Base-by-base conservation (phyloP, 257 asterid species). In the Jacaranda mimosifolia region DNA sequence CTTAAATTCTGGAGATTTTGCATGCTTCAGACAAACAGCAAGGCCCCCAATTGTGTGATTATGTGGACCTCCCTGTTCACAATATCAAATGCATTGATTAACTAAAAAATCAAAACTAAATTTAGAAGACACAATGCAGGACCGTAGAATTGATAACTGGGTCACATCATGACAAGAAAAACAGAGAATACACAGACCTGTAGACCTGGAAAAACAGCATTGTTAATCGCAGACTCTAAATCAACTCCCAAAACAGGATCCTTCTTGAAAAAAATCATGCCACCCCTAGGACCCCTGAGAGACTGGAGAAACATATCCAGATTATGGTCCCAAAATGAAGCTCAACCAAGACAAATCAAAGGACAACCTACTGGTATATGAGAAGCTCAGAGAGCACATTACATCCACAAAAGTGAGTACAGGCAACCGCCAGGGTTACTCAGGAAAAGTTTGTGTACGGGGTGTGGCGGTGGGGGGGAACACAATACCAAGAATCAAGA, bases 241-340 rank as follows among this genome's bases (percentile, higher is more conserved):
- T 93, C 95, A 65, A 91, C 85, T 42, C 97, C 97, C 19, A 89
- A 85, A 83, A 93, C 85, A 59, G 97, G 96, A 58, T 91, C 96
- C 86, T 90, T 93, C 90, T 80, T 91, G 95, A 93, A 96, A 81
- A 96, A 96, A 77, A 96, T 96, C 97, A 96, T 93, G 83, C 98
- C 97, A 19, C 98, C 99, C 83, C 99, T 89, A 5, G 98, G 98
- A 55, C 99, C 99, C 84, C 99, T 87, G 72, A 93, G 91, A 72
- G 97, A 91, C 99, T 96, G 85, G 48, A 85, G 76, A 79, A 80
- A 76, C 39, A 72, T 69, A 68, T 52, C 55, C 67, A 66, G 15
- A 80, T 85, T 51, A 82, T 48, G 18, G 17, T 70, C 58, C 67
- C 40, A 17, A 35, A 75, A 19, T 76, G 39, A 64, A 58, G 66